Percentiles rank a stretch among this genome's conserved stretches.
phyloP scores from a whole-genome alignment of 495 filamentous ascomycete species.

The Pyronema omphalodes region DNA sequence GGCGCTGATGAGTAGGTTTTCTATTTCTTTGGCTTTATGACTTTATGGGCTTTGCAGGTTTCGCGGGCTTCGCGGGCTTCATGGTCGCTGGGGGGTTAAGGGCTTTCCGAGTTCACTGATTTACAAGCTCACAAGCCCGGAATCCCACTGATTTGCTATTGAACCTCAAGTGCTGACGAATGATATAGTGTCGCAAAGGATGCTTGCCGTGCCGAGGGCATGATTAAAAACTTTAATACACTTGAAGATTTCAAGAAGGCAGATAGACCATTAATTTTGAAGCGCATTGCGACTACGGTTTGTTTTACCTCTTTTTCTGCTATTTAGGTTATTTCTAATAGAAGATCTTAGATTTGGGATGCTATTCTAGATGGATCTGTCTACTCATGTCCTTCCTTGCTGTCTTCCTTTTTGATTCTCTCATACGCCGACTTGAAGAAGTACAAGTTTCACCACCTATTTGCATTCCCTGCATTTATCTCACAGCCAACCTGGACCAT shows the following conservation, averaged over 20 bases:
- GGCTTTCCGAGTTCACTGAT: not conserved
- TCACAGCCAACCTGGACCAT: slow-evolving; percentile 64
- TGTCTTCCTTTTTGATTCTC: slow-evolving; percentile 69
- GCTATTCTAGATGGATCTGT: slow-evolving; percentile 91
- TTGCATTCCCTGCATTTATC: slow-evolving; percentile 82
- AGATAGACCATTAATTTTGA: slow-evolving; percentile 53
- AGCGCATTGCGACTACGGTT: slow-evolving; percentile 58
- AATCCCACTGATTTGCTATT: not conserved
- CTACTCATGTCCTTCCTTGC: slow-evolving; percentile 76
- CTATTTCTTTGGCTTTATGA: not conserved
- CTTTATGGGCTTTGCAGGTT: no score
- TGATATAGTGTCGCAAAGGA: slow-evolving; percentile 45
- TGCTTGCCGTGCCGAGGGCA: slow-evolving; percentile 69
- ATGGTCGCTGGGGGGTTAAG: not conserved
- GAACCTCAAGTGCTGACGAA: slow-evolving; percentile 7
- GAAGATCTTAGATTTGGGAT: slow-evolving; percentile 64
- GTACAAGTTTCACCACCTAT: slow-evolving; percentile 87
- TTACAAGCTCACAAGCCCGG: not conserved
- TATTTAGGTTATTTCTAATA: not conserved
- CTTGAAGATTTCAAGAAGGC: slow-evolving; percentile 74
- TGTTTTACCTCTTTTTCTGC: slow-evolving; percentile 13
- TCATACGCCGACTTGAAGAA: slow-evolving; percentile 96
- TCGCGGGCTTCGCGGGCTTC: not conserved
- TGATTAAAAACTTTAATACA: slow-evolving; percentile 91
- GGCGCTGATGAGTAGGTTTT: slow-evolving; percentile 51